Evolutionary conservation across 2,329 filamentous ascomycete species (phyloP), one percentile per base, ranked within the genome.

Genomic region (Aspergillus glaucus): DNA sequence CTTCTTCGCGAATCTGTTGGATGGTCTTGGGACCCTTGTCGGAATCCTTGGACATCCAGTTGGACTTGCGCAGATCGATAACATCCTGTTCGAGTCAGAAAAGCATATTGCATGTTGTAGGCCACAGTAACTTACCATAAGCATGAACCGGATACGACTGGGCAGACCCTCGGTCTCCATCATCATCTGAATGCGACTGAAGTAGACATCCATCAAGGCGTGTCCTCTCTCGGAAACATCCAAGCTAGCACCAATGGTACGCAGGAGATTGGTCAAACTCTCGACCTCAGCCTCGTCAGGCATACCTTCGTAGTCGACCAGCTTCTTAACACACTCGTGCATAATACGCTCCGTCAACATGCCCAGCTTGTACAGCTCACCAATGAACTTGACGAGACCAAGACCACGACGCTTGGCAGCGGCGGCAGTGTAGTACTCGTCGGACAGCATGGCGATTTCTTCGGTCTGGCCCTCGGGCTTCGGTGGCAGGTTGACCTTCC

Each of bases 291-390:
- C 88, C 74, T 98, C 93, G 61, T 98, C 93, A 41, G 93, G 93
- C 52, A 89, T 76, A 53, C 88, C 90, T 64, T 92, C 86, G 71
- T 94, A 97, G 73, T 98, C 92, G 58, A 98, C 88, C 55, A 98
- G 81, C 73, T 95, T 95, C 75, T 90, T 86, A 24, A 98, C 90
- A 80, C 93, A 98, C 73, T 96, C 89, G 76, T 98, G 92, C 93
- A 98, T 98, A 74, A 98, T 98, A 69, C 92, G 88, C 71, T 96
- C 88, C 53, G 93, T 98, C 70, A 98, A 81, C 93, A 98, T 98
- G 68, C 87, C 85, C 52, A 98, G 84, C 79, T 97, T 98, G 82
- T 95, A 98, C 42, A 98, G 82, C 74, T 98, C 93, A 76, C 93
- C 93, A 66, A 98, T 98, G 75, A 98, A 98, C 73, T 96, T 92